Evolutionary conservation across 1,284 basidiomycete genomes (phyloP), one percentile per base, ranked within the genome.

Genomic region (Fomitopsis schrenkii): DNA sequence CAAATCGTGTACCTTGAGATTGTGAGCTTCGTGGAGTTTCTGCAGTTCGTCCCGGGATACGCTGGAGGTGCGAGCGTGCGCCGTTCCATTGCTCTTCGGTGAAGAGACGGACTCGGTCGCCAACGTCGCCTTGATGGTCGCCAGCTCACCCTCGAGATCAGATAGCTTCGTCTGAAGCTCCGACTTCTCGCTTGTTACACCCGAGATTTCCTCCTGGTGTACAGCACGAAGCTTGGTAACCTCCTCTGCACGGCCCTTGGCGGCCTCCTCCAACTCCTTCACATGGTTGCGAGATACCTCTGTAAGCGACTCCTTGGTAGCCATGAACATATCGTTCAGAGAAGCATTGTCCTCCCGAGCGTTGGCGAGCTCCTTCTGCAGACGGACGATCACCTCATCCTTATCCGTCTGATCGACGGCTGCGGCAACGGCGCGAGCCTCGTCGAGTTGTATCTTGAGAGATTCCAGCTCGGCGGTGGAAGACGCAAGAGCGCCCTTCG

Each of bases 11-110:
- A 95, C 76, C 77, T 90, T 93, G 64, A 88, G 78, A 69, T 91
- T 93, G 72, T 92, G 91, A 6, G 90, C 91, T 71, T 91, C 88
- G 66, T 92, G 89, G 71, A 89, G 74, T 68, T 80, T 83, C 71
- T 86, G 84, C 52, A 93, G 75, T 61, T 93, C 90, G 64, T 93
- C 90, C 67, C 85, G 86, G 41, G 88, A 83, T 10, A 91, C 83
- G 10, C 78, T 80, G 44, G 83, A 76, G 19, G 79, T 71, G n/a
- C 77, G 75, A 35, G 77, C 76, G 8, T 79, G 75, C 12, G 76
- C 70, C 5, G 70, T 73, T 10, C 84, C 85, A 65, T 88, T 89
- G 63, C 74, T 81, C 74, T 83, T 87, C 5, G 86, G 80, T 14
- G 76, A 69, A 28, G 78, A 73, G 30, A 76, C 63, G 10, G 79